Evolutionary conservation across 129 eudicot genomes (phyloP), one percentile per base, ranked within the genome.

Genomic region (Chrysanthemum makinoi): DNA sequence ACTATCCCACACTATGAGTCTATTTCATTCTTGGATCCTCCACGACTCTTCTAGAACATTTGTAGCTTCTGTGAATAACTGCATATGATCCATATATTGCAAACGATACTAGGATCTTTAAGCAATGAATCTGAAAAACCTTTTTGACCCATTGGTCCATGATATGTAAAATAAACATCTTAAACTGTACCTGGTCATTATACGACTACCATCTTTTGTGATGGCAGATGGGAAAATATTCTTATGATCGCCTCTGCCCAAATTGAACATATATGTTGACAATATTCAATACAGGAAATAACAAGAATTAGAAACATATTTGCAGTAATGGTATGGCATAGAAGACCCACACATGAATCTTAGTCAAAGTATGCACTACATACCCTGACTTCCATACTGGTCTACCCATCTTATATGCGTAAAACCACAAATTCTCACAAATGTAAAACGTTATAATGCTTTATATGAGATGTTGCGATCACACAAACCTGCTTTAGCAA

Each of bases 141-240:
- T 16, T 26, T 10, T 24, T n/a, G 46, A 17, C 44, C 65, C 47
- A n/a, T 16, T 18, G 47, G 22, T 52, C 30, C 52, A 62, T 3
- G 24, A 67, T 33, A 30, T 4, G 10, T 57, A 13, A 65, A 11
- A 14, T 16, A 15, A 15, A 69, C 9, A 39, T 4, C 13, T 56
- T 14, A 48, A 8, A 74, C 79, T 86, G 78, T 74, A 94, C 98
- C 96, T 89, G 95, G 58, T 94, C 98, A 43, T 87, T 93, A 72
- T 89, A 94, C 48, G 98, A 94, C 68, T 97, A 88, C 98, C 98
- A 80, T 94, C 98, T 82, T 72, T 94, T 59, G 86, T 87, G 73
- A 94, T 89, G 65, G 98, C 96, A 72, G 88, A 81, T 35, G 98
- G 93, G 55, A 94, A 94, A 64, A 89, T 83, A 48, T 84, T 87